Evolutionary conservation across 2,329 filamentous ascomycete species (phyloP).

Genomic region (Nemania bipapillata): DNA sequence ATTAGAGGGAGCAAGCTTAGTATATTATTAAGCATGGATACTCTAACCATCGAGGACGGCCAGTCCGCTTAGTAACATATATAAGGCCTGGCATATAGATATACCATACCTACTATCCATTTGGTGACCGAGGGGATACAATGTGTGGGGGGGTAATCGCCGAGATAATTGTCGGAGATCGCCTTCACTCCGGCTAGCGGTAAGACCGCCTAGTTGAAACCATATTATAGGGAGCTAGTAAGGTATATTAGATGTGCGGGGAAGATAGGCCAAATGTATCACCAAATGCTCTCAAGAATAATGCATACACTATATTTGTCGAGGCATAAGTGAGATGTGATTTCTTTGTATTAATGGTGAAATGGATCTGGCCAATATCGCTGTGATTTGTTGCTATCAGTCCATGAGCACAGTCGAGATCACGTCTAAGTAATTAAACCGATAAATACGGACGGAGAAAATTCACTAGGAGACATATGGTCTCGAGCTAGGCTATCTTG

Average conservation of each 20-base stretch:
- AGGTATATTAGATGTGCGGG: not conserved
- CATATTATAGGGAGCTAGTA: not conserved
- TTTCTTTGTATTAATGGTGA: not conserved
- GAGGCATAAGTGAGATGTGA: not conserved
- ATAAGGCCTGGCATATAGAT: no score
- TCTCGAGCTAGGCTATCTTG: not conserved
- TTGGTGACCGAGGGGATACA: no score
- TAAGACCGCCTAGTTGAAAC: not conserved
- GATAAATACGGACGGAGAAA: not conserved
- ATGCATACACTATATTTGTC: not conserved
- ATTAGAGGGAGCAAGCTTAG: no score
- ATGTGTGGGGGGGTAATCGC: no score
- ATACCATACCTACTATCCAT: no score
- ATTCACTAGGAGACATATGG: not conserved
- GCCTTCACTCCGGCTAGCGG: not conserved
- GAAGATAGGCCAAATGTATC: not conserved
- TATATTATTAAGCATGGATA: no score
- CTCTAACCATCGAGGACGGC: no score
- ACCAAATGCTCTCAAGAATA: not conserved
- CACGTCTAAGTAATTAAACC: no score
- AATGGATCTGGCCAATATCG: not conserved
- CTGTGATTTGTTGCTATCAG: not conserved
- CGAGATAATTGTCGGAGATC: no score
- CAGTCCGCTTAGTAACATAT: no score
- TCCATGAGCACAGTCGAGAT: not conserved